Evolutionary conservation across 768 basidiomycete species (phyloP).

Genomic region (Trichaptum fuscoviolaceum): DNA sequence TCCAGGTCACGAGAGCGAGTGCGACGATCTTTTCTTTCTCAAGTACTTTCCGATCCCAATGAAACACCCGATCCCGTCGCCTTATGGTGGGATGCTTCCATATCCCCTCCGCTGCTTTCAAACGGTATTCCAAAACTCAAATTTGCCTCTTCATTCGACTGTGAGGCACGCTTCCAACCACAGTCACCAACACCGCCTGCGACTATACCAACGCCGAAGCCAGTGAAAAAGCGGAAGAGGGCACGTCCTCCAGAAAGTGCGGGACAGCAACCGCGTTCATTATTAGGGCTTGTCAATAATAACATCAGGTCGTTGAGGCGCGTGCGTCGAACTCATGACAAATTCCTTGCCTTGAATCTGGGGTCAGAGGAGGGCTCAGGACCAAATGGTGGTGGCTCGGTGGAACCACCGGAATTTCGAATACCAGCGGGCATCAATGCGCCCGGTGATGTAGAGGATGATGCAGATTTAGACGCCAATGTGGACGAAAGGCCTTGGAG

Average conservation of each 20-base stretch:
- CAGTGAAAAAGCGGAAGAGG: conserved; percentile 22
- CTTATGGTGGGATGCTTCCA: conserved; percentile 73
- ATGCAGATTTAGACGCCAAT: conserved; percentile 29
- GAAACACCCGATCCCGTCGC: conserved; percentile 43
- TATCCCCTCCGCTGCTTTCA: conserved; percentile 53
- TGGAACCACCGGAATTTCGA: conserved; percentile 16
- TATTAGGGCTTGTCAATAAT: conserved; percentile 67
- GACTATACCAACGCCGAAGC: conserved; percentile 26
- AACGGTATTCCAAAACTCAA: conserved; percentile 55
- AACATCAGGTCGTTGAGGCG: conserved; percentile 74
- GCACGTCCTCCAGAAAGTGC: conserved; percentile 19
- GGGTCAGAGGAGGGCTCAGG: conserved; percentile 23
- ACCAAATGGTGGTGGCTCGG: conserved; percentile 21
- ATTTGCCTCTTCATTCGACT: conserved; percentile 21
- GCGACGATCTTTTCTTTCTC: neutral
- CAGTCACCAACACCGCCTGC: conserved; percentile 12
- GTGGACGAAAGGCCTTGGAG: conserved; percentile 61
- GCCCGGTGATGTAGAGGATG: conserved; percentile 1
- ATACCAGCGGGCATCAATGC: conserved; percentile 20
- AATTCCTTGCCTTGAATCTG: conserved; percentile 53
- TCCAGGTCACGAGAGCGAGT: conserved; percentile 20
- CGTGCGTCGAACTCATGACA: conserved; percentile 66
- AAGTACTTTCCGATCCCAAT: conserved; percentile 26
- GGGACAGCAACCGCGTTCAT: conserved; percentile 28
- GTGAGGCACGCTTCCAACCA: conserved; percentile 16